Conservation (phyloP, 495 filamentous ascomycete species). For the Astrothelium subdiscretum region DNA sequence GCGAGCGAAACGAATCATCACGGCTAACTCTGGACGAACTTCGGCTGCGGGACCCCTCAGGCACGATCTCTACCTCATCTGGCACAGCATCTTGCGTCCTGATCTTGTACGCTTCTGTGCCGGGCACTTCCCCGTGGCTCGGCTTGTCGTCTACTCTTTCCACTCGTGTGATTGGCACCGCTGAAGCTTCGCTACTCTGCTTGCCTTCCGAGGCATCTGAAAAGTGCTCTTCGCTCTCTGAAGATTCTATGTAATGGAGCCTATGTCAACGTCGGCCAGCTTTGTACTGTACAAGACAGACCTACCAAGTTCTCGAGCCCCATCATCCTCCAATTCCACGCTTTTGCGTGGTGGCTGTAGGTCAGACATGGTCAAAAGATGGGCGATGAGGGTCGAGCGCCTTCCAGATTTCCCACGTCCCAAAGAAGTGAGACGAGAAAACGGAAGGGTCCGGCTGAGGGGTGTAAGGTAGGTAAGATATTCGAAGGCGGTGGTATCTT, state of each 20-base stretch:
- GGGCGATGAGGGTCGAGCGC: neutral
- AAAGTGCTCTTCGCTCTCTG: constrained; percentile 76
- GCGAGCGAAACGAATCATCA: constrained; percentile 33
- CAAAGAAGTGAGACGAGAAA: neutral
- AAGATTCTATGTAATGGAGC: constrained; percentile 37
- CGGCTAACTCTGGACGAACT: constrained; percentile 31
- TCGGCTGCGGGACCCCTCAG: constrained; percentile 41
- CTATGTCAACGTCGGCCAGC: neutral
- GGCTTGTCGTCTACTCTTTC: constrained; percentile 45
- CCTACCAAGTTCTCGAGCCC: constrained; percentile 73
- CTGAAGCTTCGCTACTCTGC: constrained; percentile 37
- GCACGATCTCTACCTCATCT: constrained; percentile 51
- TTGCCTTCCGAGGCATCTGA: constrained; percentile 72
- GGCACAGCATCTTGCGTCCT: constrained; percentile 51
- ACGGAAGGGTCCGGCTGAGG: neutral
- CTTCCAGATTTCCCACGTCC: neutral
- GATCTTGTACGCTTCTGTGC: constrained; percentile 47
- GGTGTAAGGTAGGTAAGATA: too few species aligned
- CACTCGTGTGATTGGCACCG: constrained; percentile 50
- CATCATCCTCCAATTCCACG: constrained; percentile 58
- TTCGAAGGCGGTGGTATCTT: too few species aligned
- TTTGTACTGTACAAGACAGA: neutral
- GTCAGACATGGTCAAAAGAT: constrained; percentile 12
- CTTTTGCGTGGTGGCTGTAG: constrained; percentile 27
- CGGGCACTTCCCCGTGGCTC: constrained; percentile 51